These are phyloP conservation scores for Pseudogymnoascus sp. DNA, from an alignment of 2,329 filamentous ascomycete species.

Conservation along the genomic window DNA sequence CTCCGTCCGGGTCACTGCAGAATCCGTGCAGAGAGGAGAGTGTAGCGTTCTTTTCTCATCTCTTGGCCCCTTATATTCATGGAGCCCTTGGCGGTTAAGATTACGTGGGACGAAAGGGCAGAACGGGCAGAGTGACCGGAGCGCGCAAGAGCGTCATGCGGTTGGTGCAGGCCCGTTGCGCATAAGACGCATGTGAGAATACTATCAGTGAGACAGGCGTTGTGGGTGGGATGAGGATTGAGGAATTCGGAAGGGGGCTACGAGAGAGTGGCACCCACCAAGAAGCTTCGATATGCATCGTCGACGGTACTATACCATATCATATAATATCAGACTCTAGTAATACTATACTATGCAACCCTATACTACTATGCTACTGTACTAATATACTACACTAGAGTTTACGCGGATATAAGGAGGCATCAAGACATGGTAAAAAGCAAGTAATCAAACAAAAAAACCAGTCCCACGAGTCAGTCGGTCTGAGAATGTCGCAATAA, in stretches of 20 bases:
- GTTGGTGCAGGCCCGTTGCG: background rate
- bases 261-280: background rate
- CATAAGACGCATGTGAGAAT: background rate
- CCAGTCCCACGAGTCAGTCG: background rate
- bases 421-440: background rate
- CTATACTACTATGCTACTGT: too few relatives aligned
- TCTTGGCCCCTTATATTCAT: background rate
- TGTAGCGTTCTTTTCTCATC: background rate
- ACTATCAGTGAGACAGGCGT: background rate
- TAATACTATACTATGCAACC: too few relatives aligned
- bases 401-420: background rate
- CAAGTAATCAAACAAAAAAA: background rate
- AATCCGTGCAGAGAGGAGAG: background rate
- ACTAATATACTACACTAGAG: too few relatives aligned
- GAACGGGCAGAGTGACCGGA: background rate
- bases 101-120: background rate
- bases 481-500: background rate
- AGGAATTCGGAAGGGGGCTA: background rate
- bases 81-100: background rate
- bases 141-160: background rate
- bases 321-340: background rate
- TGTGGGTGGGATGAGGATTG: background rate
- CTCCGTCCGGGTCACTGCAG: background rate
- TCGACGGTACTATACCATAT: background rate
- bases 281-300: background rate